Percentiles rank a stretch among this genome's conserved stretches.
Conservation (phyloP, 306 rosid species). For the Oxytropis ochrocephala region DNA sequence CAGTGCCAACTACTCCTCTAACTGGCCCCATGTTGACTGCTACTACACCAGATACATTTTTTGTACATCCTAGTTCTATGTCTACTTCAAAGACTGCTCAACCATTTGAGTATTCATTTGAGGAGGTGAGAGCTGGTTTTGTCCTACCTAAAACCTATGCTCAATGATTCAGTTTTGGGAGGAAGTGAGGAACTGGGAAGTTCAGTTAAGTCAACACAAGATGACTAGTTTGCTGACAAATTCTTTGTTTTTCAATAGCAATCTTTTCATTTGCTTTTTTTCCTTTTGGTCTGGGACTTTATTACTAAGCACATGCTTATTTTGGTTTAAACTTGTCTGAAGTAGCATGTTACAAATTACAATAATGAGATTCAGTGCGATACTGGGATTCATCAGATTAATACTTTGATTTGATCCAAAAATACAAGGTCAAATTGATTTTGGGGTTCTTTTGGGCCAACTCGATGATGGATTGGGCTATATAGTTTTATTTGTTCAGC, state of each 20-base stretch:
- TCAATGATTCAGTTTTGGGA: conserved; percentile 12
- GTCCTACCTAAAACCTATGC: conserved; percentile 19
- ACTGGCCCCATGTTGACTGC: conserved; percentile 40
- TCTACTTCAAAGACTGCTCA: conserved; percentile 13
- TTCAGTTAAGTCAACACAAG: not conserved
- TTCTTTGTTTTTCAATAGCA: not conserved
- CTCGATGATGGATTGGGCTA: not conserved
- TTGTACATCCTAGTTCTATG: conserved; percentile 1
- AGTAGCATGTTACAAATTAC: not conserved
- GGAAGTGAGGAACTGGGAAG: not conserved
- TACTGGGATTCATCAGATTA: not conserved
- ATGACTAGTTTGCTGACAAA: conserved; percentile 12
- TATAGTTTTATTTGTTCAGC: not conserved
- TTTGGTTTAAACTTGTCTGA: conserved; percentile 8
- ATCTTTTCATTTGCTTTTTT: not conserved
- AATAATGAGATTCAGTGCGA: not conserved
- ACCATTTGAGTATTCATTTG: conserved; percentile 48
- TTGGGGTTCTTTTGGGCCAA: not conserved
- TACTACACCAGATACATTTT: conserved; percentile 43
- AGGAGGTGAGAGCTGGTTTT: conserved; percentile 55
- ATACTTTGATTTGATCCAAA: not conserved
- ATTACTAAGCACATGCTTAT: not conserved
- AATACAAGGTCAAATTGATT: not conserved
- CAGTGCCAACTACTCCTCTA: conserved; percentile 49
- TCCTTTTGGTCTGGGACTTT: conserved; percentile 5